phyloP scores from a whole-genome alignment of 2,329 filamentous ascomycete genomes.

The Exophiala calicioides region DNA sequence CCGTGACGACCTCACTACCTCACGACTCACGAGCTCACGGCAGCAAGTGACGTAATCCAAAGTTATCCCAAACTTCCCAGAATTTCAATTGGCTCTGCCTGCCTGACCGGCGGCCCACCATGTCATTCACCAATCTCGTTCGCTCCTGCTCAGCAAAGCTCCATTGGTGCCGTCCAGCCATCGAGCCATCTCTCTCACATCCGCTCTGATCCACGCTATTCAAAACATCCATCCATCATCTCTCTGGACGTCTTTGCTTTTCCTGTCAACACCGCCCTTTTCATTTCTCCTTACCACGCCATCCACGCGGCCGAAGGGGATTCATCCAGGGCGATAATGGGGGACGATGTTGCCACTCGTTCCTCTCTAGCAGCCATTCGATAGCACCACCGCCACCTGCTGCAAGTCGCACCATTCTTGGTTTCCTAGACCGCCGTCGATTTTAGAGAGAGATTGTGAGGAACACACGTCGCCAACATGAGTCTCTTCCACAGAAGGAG shows the following conservation, averaged over 20 bases:
- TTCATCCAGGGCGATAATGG: slow-evolving; percentile 16
- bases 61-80: no score
- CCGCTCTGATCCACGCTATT: not conserved
- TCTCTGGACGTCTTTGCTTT: not conserved
- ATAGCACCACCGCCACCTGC: slow-evolving; percentile 10
- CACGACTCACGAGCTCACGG: not conserved
- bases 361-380: slow-evolving; percentile 9
- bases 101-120: no score
- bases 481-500: slow-evolving; percentile 36
- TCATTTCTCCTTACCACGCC: not conserved
- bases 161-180: no score
- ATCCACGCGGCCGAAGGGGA: not conserved
- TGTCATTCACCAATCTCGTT: no score
- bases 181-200: no score
- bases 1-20: no score
- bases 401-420: slow-evolving; percentile 3
- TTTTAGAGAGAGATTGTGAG: not conserved
- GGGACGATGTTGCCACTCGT: slow-evolving; percentile 11
- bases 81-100: no score
- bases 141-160: no score
- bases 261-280: not conserved
- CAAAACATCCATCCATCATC: not conserved
- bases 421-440: not conserved
- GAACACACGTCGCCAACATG: slow-evolving; percentile 25
- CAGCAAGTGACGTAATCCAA: no score